These are phyloP conservation scores for Zasmidium angulare DNA, from an alignment of 2,329 filamentous ascomycete species.

Conservation along the genomic window DNA sequence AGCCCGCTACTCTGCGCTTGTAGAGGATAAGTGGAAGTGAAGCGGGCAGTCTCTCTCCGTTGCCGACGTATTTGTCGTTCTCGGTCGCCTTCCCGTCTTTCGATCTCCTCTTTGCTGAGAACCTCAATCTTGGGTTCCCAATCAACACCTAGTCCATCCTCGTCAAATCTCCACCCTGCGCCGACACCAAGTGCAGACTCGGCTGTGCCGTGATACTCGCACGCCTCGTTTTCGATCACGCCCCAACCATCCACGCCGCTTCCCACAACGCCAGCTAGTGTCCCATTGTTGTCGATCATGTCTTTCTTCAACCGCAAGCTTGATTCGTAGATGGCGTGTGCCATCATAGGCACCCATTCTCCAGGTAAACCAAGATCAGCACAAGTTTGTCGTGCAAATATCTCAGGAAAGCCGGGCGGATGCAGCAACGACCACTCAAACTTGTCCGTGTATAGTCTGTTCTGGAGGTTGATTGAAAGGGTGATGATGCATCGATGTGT, in stretches of 20 bases:
- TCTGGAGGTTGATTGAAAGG: constrained; percentile 86
- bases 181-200: constrained; percentile 56
- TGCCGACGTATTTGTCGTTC: constrained; percentile 86
- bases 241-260: constrained; percentile 66
- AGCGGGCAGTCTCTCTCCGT: constrained; percentile 85
- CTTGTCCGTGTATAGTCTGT: constrained; percentile 90
- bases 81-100: constrained; percentile 91
- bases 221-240: constrained; percentile 86
- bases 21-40: constrained; percentile 49
- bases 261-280: constrained; percentile 65
- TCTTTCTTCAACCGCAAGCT: constrained; percentile 93
- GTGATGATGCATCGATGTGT: constrained; percentile 91
- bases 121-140: constrained; percentile 55
- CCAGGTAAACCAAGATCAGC: constrained; percentile 84
- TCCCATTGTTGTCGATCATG: constrained; percentile 77
- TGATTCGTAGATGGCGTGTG: constrained; percentile 95
- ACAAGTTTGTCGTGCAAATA: constrained; percentile 89
- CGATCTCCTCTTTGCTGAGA: constrained; percentile 92
- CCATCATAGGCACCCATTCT: constrained; percentile 92
- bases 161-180: constrained; percentile 93
- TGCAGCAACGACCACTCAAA: constrained; percentile 97
- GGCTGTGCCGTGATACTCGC: constrained; percentile 53
- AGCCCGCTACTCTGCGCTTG: constrained; percentile 44
- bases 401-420: constrained; percentile 85
- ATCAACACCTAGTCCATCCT: constrained; percentile 70